These are phyloP conservation scores for Epicoccum nigrum DNA, from an alignment of 2,329 filamentous ascomycete genomes.

Conservation along the genomic window DNA sequence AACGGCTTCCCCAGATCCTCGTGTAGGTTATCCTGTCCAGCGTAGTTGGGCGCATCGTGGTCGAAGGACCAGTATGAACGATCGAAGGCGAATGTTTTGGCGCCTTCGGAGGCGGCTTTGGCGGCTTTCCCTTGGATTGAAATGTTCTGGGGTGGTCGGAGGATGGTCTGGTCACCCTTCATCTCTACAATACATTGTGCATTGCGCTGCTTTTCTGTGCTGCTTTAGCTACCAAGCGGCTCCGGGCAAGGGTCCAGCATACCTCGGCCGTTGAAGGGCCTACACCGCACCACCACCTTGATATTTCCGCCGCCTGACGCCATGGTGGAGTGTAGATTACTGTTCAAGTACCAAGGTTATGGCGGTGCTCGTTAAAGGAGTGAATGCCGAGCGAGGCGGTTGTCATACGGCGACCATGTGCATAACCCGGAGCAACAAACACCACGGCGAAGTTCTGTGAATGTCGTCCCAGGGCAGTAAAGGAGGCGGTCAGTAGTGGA, in stretches of 20 bases:
- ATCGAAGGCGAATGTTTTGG: slow-evolving; percentile 94
- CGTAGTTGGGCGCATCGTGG: slow-evolving; percentile 79
- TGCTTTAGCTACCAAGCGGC: slow-evolving; percentile 19
- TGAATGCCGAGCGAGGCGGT: slow-evolving; percentile 20
- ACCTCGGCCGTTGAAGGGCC: slow-evolving; percentile 97
- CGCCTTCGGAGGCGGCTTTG: slow-evolving; percentile 67
- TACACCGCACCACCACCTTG: slow-evolving; percentile 97
- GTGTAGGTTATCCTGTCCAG: slow-evolving; percentile 88
- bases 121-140: slow-evolving; percentile 66
- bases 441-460: neutral
- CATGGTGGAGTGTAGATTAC: slow-evolving; percentile 53
- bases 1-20: slow-evolving; percentile 86
- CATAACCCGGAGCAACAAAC: slow-evolving; percentile 27
- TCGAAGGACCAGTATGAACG: slow-evolving; percentile 98
- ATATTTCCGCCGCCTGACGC: slow-evolving; percentile 89
- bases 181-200: slow-evolving; percentile 98
- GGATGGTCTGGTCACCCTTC: slow-evolving; percentile 89
- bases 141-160: slow-evolving; percentile 71
- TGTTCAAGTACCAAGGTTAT: slow-evolving; percentile 9
- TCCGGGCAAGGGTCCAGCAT: slow-evolving; percentile 25
- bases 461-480: slow-evolving; percentile 12
- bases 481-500: slow-evolving; percentile 32
- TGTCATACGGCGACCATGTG: slow-evolving; percentile 29
- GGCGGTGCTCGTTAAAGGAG: slow-evolving; percentile 18
- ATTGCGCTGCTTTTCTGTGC: slow-evolving; percentile 81